Evolutionary conservation across 345 rosid species (phyloP).

Genomic region (Sonneratia caseolaris): DNA sequence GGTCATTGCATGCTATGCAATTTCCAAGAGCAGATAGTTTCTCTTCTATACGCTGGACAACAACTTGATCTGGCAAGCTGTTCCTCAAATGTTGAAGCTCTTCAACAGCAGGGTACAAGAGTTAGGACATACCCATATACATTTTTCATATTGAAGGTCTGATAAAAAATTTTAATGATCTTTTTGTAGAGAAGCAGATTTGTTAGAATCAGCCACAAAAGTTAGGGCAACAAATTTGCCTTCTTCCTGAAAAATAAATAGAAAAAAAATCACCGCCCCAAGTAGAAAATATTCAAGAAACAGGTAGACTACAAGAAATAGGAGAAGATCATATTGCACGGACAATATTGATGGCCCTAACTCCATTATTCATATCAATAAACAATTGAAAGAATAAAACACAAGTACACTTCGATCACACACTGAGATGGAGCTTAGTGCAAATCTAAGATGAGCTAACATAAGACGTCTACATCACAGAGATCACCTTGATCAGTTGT

Average conservation of each 20-base stretch:
- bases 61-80: slow-evolving; percentile 85
- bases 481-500: slow-evolving; percentile 93
- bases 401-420: neutral
- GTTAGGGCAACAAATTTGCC: neutral
- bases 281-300: neutral
- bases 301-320: neutral
- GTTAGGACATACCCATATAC: neutral
- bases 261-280: no score
- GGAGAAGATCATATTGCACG: neutral
- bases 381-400: neutral
- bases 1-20: slow-evolving; percentile 92
- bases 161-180: neutral
- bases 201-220: neutral
- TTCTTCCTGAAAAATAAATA: no score
- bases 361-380: neutral
- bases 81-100: slow-evolving; percentile 94
- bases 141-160: neutral
- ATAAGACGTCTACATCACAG: neutral
- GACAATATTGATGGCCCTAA: neutral
- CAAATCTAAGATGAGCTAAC: neutral
- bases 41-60: slow-evolving; percentile 89
- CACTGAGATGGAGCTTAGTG: neutral
- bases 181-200: neutral
- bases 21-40: slow-evolving; percentile 90
- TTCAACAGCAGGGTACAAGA: slow-evolving; percentile 14